These are phyloP conservation scores for Xylariaceae sp. DNA, from an alignment of 2,329 filamentous ascomycete genomes.

Conservation along the genomic window DNA sequence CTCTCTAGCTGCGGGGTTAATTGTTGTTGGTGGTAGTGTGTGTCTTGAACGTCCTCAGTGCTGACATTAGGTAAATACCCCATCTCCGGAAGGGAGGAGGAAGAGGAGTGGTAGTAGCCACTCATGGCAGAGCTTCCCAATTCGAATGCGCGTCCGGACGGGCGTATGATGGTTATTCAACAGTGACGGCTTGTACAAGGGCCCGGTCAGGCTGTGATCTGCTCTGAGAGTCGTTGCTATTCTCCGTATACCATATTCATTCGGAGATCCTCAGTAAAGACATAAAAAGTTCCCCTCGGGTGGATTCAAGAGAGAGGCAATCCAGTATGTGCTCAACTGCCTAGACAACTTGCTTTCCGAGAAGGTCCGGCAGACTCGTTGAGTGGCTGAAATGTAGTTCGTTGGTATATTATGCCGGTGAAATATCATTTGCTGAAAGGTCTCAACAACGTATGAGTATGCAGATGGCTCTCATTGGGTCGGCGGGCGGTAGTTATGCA, in stretches of 20 bases:
- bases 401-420: too few species aligned
- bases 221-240: background rate
- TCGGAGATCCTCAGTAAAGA: too few species aligned
- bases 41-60: slow-evolving; percentile 43
- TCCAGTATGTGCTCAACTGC: too few species aligned
- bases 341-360: too few species aligned
- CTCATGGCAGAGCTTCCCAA: slow-evolving; percentile 41
- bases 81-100: slow-evolving; percentile 50
- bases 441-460: too few species aligned
- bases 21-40: slow-evolving; percentile 36
- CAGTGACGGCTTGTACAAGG: slow-evolving; percentile 1
- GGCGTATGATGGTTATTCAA: background rate
- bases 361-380: background rate
- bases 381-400: slow-evolving; percentile 1
- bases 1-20: slow-evolving; percentile 31
- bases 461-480: slow-evolving; percentile 12
- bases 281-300: too few species aligned
- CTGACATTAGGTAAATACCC: slow-evolving; percentile 36
- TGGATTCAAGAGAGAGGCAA: too few species aligned
- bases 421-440: too few species aligned
- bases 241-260: too few species aligned
- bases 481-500: slow-evolving; percentile 24
- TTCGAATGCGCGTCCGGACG: slow-evolving; percentile 11
- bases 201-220: slow-evolving; percentile 4
- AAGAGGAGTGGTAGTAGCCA: slow-evolving; percentile 56